Conservation (phyloP, 805 yeast genomes). For the Millerozyma acaciae region DNA sequence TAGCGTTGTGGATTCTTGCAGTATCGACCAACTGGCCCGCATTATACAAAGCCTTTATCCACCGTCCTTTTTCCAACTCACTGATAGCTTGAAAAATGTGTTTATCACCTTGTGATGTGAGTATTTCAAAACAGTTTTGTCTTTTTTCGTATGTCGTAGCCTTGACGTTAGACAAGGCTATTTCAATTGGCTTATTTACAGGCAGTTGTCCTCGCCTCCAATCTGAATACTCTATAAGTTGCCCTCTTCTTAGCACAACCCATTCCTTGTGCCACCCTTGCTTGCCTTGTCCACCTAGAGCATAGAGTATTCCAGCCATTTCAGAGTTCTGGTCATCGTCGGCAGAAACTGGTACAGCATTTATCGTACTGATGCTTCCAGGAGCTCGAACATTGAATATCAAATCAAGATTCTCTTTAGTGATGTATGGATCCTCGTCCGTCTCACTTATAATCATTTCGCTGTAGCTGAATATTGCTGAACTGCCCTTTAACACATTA, state of each 20-base stretch:
- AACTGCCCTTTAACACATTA: slow-evolving; percentile 17
- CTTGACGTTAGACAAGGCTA: slow-evolving; percentile 64
- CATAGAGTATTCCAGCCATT: slow-evolving; percentile 50
- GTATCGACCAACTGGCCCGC: slow-evolving; percentile 48
- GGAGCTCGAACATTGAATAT: slow-evolving; percentile 26
- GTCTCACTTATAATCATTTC: slow-evolving; percentile 11
- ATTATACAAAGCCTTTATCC: slow-evolving; percentile 62
- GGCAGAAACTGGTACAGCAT: slow-evolving; percentile 5
- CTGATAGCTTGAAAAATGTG: slow-evolving; percentile 73
- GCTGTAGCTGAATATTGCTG: slow-evolving; percentile 10
- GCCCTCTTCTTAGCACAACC: slow-evolving; percentile 71
- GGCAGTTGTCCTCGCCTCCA: slow-evolving; percentile 69
- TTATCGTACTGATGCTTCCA: slow-evolving; percentile 3
- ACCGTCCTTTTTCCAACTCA: slow-evolving; percentile 60
- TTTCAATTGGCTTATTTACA: slow-evolving; percentile 63
- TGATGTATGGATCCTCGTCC: slow-evolving; percentile 16
- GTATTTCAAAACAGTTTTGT: slow-evolving; percentile 66
- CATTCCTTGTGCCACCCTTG: slow-evolving; percentile 87
- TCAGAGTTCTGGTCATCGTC: slow-evolving; percentile 25
- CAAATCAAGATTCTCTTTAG: slow-evolving; percentile 26
- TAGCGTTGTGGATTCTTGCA: slow-evolving; percentile 13
- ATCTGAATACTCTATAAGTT: slow-evolving; percentile 66
- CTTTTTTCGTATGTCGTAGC: slow-evolving; percentile 44
- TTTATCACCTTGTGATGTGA: slow-evolving; percentile 61
- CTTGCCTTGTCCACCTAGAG: slow-evolving; percentile 56